These are phyloP conservation scores for Yamadazyma pseudoaaseri DNA, from an alignment of 1,139 yeast genomes.

Conservation along the genomic window DNA sequence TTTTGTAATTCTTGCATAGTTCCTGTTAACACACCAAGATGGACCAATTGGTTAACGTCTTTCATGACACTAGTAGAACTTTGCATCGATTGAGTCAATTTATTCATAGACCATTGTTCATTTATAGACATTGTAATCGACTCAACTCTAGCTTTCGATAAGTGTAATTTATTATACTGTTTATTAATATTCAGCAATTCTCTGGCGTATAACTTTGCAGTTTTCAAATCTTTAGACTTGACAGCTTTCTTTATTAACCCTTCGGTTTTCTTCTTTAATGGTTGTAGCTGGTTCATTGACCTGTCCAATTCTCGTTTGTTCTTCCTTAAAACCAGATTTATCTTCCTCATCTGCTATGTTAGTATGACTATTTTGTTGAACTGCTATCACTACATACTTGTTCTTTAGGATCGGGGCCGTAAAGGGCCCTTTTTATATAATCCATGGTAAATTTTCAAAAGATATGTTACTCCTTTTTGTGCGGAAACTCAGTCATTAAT, in stretches of 20 bases:
- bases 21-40: conserved; percentile 74
- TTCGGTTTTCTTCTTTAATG: conserved; percentile 73
- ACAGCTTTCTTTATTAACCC: conserved; percentile 70
- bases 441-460: too few relatives aligned
- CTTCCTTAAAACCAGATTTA: conserved; percentile 77
- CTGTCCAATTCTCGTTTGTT: conserved; percentile 82
- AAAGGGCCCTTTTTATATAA: conserved; percentile 74
- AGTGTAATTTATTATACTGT: conserved; percentile 72
- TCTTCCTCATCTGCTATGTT: conserved; percentile 64
- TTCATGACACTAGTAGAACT: conserved; percentile 80
- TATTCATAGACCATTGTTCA: conserved; percentile 87
- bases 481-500: conserved; percentile 4
- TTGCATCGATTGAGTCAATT: conserved; percentile 79
- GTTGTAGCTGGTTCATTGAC: conserved; percentile 64
- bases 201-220: conserved; percentile 77
- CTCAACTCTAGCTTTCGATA: conserved; percentile 82
- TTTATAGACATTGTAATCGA: conserved; percentile 86
- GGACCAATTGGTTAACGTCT: conserved; percentile 79
- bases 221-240: conserved; percentile 71
- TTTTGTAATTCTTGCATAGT: conserved; percentile 86
- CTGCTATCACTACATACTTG: conserved; percentile 47
- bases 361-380: conserved; percentile 14
- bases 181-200: conserved; percentile 75
- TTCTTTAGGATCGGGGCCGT: conserved; percentile 96
- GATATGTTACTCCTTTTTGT: conserved; percentile 15